These are phyloP conservation scores for Hypoxylon fragiforme DNA, from an alignment of 495 filamentous ascomycete species.

Conservation along the genomic window DNA sequence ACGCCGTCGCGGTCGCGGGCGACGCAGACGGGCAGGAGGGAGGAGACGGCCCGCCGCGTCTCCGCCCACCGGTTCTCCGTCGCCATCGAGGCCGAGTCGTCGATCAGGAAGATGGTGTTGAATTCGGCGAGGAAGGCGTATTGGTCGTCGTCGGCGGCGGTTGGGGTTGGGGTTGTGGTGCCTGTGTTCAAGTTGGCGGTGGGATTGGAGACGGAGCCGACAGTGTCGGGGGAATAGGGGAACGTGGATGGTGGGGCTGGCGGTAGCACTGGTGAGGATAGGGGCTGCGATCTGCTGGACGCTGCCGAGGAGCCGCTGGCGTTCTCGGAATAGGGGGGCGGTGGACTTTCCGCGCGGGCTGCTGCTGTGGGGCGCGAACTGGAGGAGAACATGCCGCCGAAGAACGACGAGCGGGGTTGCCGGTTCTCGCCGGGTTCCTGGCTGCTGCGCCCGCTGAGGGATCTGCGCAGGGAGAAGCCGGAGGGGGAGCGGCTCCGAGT, in stretches of 20 bases:
- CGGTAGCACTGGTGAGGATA: too few species aligned
- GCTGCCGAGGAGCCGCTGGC: too few species aligned
- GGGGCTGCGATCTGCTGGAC: too few species aligned
- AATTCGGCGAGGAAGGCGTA: constrained; percentile 86
- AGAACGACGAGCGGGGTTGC: constrained; percentile 2
- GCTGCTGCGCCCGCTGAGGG: constrained; percentile 17
- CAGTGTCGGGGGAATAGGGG: too few species aligned
- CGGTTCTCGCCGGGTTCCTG: too few species aligned
- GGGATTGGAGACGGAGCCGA: too few species aligned
- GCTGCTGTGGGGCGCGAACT: too few species aligned
- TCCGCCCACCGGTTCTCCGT: constrained; percentile 72
- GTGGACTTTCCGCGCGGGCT: constrained; percentile 10
- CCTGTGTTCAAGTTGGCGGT: too few species aligned
- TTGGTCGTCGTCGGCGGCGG: constrained; percentile 57
- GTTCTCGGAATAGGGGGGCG: constrained; percentile 12
- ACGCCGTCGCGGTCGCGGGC: constrained; percentile 85
- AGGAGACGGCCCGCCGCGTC: constrained; percentile 68
- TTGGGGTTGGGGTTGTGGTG: too few species aligned
- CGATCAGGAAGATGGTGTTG: constrained; percentile 92
- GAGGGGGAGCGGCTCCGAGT: constrained; percentile 12
- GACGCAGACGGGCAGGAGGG: constrained; percentile 85
- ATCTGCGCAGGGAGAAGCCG: constrained; percentile 20
- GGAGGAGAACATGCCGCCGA: constrained; percentile 8
- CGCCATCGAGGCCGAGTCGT: constrained; percentile 90
- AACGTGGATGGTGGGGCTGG: too few species aligned